Evolutionary conservation across 371 early-diverging fungal genomes (phyloP), one percentile per base, ranked within the genome.

Genomic region (Zychaea mexicana): DNA sequence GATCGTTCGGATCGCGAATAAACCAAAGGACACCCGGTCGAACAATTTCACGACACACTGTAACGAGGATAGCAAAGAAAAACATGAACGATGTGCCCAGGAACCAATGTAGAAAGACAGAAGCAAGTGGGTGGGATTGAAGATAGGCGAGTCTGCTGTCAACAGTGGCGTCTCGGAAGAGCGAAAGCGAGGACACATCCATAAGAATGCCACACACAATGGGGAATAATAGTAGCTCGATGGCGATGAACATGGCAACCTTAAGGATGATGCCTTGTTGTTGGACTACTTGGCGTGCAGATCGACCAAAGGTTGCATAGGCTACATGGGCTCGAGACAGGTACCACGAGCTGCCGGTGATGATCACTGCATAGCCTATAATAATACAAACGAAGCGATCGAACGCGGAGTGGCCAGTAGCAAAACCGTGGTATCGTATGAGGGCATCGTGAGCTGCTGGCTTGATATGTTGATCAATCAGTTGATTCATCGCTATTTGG

Each of bases 1-100:
- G 94, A 69, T 97, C 96, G 52, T 92, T 92, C 3, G 98, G 97
- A 63, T 98, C 96, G 30, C 97, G 90, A 56, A 97, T 92, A 72
- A 97, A 96, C 96, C 96, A 96, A 84, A 97, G 85, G 21, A 96
- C 94, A 30, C 96, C 96, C 2, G 92, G 92, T 0, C 97, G 89
- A 17, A 96, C 84, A 15, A 92, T 80, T 31, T 87, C 84, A 31
- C 96, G 88, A 36, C 92, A 91, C 26, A 84, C 67, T 10, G 62
- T 55, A 17, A 97, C 87, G 66, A 95, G 91, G 3, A 85, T 72
- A 0, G 97, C 90, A 83, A 98, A 92, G 57, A 92, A 83, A 66
- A 94, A 93, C 94, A 96, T 95, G 71, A 95, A 95, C 1, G 85
- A 85, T 2, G 97, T 95, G 0, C 98, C 98, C 0, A 88, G 68